Conservation (phyloP, 2,329 filamentous ascomycete genomes). For the Fusarium ramigenum region DNA sequence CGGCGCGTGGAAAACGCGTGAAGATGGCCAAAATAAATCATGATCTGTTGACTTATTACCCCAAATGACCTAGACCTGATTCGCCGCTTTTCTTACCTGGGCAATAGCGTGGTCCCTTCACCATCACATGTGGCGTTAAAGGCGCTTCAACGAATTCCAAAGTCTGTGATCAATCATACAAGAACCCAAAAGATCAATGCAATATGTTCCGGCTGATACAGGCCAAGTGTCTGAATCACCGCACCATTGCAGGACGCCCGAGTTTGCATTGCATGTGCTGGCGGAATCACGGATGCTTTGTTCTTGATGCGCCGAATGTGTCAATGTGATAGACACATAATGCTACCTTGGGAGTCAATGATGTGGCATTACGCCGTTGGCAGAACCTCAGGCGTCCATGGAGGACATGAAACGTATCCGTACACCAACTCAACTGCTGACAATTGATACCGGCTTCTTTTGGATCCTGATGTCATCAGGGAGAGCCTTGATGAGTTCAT, state of each 20-base stretch:
- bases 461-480: not conserved
- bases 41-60: constrained; percentile 31
- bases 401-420: constrained; percentile 9
- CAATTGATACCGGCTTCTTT: not conserved
- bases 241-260: not conserved
- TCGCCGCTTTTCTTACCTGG: constrained; percentile 16
- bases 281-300: constrained; percentile 3
- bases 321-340: constrained; percentile 23
- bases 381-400: constrained; percentile 12
- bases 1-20: constrained; percentile 29
- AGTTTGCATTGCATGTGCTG: constrained; percentile 23
- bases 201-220: constrained; percentile 1
- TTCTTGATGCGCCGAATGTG: not conserved
- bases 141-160: constrained; percentile 35
- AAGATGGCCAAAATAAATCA: constrained; percentile 1
- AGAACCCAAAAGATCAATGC: not conserved
- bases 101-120: constrained; percentile 14
- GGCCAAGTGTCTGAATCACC: not conserved
- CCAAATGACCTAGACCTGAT: constrained; percentile 22
- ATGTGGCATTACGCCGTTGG: constrained; percentile 40
- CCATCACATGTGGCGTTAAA: constrained; percentile 12
- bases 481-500: not conserved
- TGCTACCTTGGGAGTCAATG: constrained; percentile 26
- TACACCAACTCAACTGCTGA: not conserved
- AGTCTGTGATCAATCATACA: not conserved